Evolutionary conservation across 164 flowering plant genomes (phyloP).

Genomic region (Santalum album): DNA sequence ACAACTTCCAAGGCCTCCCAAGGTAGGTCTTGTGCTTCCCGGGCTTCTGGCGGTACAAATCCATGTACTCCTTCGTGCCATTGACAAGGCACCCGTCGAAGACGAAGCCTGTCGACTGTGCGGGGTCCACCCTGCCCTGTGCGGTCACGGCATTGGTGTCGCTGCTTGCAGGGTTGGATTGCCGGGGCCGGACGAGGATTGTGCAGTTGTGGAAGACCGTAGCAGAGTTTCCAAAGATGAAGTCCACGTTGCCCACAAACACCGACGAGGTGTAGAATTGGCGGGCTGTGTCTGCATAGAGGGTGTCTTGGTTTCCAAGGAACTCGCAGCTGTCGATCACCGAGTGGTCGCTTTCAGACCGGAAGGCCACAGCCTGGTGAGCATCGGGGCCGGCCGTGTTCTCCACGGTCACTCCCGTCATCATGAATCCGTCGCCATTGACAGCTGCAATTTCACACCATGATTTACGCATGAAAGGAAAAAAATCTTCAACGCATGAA

Average conservation of each 20-base stretch:
- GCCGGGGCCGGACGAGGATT: constrained; percentile 53
- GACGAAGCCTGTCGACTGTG: constrained; percentile 71
- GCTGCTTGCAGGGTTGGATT: constrained; percentile 45
- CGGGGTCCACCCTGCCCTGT: constrained; percentile 78
- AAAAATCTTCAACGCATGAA: background rate
- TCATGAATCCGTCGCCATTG: constrained; percentile 79
- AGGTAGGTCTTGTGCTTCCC: constrained; percentile 54
- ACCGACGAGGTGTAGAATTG: constrained; percentile 64
- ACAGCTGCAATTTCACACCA: constrained; percentile 28
- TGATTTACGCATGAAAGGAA: background rate
- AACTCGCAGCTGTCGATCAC: constrained; percentile 61
- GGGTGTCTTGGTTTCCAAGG: constrained; percentile 76
- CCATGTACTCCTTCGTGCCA: constrained; percentile 72
- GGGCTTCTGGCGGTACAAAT: constrained; percentile 34
- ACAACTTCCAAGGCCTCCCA: constrained; percentile 95
- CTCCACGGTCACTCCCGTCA: constrained; percentile 50
- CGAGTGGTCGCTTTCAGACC: constrained; percentile 62
- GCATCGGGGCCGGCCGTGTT: constrained; percentile 77
- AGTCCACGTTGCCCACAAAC: constrained; percentile 74
- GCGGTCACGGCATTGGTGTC: constrained; percentile 68
- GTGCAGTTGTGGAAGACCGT: constrained; percentile 53
- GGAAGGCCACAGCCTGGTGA: constrained; percentile 79
- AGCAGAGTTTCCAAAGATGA: constrained; percentile 80
- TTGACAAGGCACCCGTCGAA: constrained; percentile 55
- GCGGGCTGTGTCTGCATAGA: constrained; percentile 64